A percentile compares a stretch with the other conserved stretches of the same genome.
Conservation (phyloP, 768 basidiomycete species). For the Termitomyces sp. region DNA sequence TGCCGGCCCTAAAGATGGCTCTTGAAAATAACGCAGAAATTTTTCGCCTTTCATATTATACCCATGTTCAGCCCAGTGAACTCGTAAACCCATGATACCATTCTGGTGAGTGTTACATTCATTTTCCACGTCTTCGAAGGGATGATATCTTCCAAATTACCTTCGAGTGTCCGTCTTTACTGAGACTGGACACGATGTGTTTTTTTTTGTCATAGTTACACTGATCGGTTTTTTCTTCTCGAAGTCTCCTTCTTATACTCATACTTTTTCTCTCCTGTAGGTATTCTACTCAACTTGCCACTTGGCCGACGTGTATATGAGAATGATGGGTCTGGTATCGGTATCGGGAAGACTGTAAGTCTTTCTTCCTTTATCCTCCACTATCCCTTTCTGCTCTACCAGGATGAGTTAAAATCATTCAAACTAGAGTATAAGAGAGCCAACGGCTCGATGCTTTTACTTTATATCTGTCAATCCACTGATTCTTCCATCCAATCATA, state of each 20-base stretch:
- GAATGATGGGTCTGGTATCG: background rate
- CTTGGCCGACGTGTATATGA: background rate
- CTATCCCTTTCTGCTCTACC: background rate
- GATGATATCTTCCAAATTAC: constrained; percentile 53
- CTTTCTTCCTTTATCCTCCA: background rate
- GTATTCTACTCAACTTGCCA: background rate
- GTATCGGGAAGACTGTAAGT: background rate
- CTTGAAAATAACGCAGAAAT: constrained; percentile 17
- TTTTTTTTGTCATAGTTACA: constrained; percentile 88
- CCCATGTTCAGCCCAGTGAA: background rate
- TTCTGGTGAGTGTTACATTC: background rate
- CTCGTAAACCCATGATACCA: background rate
- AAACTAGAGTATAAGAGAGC: constrained; percentile 96
- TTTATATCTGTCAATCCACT: constrained; percentile 53
- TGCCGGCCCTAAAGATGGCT: constrained; percentile 16
- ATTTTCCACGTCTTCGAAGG: constrained; percentile 28
- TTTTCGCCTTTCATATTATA: background rate
- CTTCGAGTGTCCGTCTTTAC: constrained; percentile 51
- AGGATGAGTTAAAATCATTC: constrained; percentile 60
- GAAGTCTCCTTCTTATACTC: constrained; percentile 8
- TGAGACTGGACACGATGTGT: constrained; percentile 55
- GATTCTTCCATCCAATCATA: constrained; percentile 29
- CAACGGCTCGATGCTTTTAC: constrained; percentile 65
- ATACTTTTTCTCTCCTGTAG: background rate
- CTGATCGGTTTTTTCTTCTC: constrained; percentile 56